These are phyloP conservation scores for Hysterium pulicare DNA, from an alignment of 2,329 filamentous ascomycete species.

Conservation along the genomic window DNA sequence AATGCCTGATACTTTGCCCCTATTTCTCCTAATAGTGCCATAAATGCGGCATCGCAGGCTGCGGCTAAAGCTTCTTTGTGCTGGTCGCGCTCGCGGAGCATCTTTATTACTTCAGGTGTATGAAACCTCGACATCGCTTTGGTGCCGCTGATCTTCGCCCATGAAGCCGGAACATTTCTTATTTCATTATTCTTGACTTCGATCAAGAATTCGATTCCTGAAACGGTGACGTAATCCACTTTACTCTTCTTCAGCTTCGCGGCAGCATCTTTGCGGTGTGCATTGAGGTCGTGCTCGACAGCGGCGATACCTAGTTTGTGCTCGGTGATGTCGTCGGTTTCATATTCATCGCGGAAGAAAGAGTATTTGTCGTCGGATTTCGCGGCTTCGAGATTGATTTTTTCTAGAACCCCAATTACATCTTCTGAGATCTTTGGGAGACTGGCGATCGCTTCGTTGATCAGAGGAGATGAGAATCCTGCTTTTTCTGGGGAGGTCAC, in stretches of 20 bases:
- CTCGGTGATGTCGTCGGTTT: slow-evolving; percentile 84
- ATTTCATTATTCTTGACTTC: slow-evolving; percentile 82
- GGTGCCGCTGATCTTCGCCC: slow-evolving; percentile 91
- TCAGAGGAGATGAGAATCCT: slow-evolving; percentile 67
- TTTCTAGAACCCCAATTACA: slow-evolving; percentile 72
- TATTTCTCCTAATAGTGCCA: slow-evolving; percentile 67
- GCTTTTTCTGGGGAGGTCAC: slow-evolving; percentile 63
- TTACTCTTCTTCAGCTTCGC: slow-evolving; percentile 67
- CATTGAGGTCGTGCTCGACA: slow-evolving; percentile 83
- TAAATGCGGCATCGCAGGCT: slow-evolving; percentile 83
- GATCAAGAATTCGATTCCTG: slow-evolving; percentile 91
- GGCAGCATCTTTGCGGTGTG: slow-evolving; percentile 69
- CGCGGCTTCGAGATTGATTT: slow-evolving; percentile 80
- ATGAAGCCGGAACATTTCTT: slow-evolving; percentile 86
- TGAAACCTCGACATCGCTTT: slow-evolving; percentile 92
- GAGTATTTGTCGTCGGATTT: slow-evolving; percentile 86
- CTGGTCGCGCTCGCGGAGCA: slow-evolving; percentile 85
- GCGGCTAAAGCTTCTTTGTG: slow-evolving; percentile 90
- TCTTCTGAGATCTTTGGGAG: slow-evolving; percentile 73
- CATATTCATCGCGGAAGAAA: slow-evolving; percentile 84
- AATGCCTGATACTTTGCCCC: slow-evolving; percentile 83
- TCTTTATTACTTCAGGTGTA: slow-evolving; percentile 79
- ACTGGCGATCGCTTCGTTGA: slow-evolving; percentile 68
- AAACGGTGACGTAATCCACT: slow-evolving; percentile 76
- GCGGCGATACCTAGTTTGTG: slow-evolving; percentile 91